Percentiles rank a stretch among this genome's conserved stretches.
Evolutionary conservation across 768 basidiomycete genomes (phyloP).

Genomic region (Pleurotus eryngii): DNA sequence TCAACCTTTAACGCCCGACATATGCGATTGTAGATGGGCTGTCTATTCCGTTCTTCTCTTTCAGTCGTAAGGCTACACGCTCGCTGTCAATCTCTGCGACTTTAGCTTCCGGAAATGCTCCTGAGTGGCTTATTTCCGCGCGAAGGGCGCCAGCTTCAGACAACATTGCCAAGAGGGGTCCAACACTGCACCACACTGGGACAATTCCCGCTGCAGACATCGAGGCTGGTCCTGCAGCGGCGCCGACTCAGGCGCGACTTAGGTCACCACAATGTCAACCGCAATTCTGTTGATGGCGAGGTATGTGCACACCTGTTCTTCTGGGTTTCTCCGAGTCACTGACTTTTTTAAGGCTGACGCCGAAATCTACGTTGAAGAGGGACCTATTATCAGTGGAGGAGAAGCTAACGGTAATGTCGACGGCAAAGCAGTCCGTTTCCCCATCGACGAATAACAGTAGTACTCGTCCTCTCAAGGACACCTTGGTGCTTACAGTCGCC

Average conservation of each 20-base stretch:
- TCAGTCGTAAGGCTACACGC: constrained; percentile 33
- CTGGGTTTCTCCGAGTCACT: neutral
- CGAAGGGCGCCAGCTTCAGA: constrained; percentile 18
- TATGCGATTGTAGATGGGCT: constrained; percentile 47
- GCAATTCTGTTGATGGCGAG: neutral
- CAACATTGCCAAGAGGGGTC: neutral
- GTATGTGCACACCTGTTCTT: neutral
- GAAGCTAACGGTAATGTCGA: neutral
- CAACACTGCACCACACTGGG: neutral
- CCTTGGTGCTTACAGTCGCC: too few relatives aligned
- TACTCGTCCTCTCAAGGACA: neutral
- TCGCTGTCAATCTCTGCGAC: constrained; percentile 31
- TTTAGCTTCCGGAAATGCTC: constrained; percentile 31
- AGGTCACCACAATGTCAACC: neutral
- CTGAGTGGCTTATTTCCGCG: constrained; percentile 44
- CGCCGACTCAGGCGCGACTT: neutral
- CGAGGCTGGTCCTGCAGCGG: neutral
- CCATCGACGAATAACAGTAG: neutral
- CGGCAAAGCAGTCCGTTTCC: neutral
- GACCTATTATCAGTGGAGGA: neutral
- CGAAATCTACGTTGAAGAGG: neutral
- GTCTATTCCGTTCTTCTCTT: constrained; percentile 65
- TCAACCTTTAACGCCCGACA: neutral
- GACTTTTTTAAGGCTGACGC: neutral
- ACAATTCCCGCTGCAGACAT: neutral